phyloP scores from a whole-genome alignment of 1,284 basidiomycete genomes.

The Omphalotus olearius region DNA sequence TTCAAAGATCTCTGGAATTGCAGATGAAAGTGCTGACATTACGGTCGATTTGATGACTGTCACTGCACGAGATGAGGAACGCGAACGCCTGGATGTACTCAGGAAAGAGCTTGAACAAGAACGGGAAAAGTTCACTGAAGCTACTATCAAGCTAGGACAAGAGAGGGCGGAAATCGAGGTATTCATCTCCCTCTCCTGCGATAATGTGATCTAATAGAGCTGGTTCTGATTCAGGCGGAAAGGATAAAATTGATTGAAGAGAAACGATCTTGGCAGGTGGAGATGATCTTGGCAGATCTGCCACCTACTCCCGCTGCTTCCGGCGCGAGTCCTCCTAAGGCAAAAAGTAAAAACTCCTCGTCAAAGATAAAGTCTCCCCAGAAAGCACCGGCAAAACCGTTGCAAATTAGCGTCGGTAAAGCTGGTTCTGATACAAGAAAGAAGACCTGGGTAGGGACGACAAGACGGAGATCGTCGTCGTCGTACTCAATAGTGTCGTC shows the following conservation, averaged over 20 bases:
- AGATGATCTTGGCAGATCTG: constrained; percentile 55
- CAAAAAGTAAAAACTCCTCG: constrained; percentile 15
- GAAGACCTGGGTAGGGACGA: constrained; percentile 36
- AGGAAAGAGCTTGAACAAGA: constrained; percentile 63
- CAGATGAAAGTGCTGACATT: constrained; percentile 33
- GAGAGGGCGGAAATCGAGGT: constrained; percentile 72
- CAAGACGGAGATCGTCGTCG: constrained; percentile 31
- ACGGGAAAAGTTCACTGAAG: constrained; percentile 60
- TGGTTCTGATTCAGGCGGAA: constrained; percentile 43
- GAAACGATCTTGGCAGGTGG: constrained; percentile 59
- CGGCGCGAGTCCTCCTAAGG: constrained; percentile 12
- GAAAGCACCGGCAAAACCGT: constrained; percentile 28
- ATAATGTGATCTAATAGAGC: neutral
- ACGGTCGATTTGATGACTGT: constrained; percentile 48
- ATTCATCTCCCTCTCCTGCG: constrained; percentile 15
- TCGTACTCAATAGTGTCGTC: constrained; percentile 22
- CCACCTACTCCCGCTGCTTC: constrained; percentile 39
- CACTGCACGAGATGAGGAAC: constrained; percentile 49
- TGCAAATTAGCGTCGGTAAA: constrained; percentile 36
- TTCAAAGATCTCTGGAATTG: neutral
- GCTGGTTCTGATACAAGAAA: constrained; percentile 30
- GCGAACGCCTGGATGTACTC: constrained; percentile 45
- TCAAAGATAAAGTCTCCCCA: constrained; percentile 17
- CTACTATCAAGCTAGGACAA: constrained; percentile 55
- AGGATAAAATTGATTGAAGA: constrained; percentile 61